Base-by-base conservation (phyloP, 2,329 filamentous ascomycete genomes). In the Lachnellula arida region DNA sequence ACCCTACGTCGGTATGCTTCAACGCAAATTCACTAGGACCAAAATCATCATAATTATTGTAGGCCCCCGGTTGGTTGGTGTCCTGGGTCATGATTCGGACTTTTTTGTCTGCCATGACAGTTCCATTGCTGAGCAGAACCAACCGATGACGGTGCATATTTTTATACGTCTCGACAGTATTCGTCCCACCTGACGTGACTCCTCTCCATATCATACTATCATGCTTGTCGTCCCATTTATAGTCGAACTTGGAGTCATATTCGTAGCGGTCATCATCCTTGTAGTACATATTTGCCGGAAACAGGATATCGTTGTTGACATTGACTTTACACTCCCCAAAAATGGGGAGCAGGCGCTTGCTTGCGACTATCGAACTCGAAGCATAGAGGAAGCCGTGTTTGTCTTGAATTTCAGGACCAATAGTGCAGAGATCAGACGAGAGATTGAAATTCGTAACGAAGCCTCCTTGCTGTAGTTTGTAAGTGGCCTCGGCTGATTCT, bases 261-360 rank as follows among this genome's bases (percentile, higher is more conserved):
- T 76, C 78, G 68, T 87, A 87, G 46, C 80, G 77, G 6, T 75
- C 73, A 64, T 86, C 80, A 8, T 78, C 71, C 17, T 76, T 76
- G 59, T 84, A 79, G 65, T 88, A 88, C 79, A 84, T 84, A 65
- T 81, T 82, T 5, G 81, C 81, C 1, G 83, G 83, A 59, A 86
- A 83, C 32, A 86, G 71, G 53, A 86, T 84, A 64, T 86, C 83
- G 61, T 81, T 85, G 66, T 86, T 86, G 60, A 81, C 75, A 35
- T 78, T 80, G 44, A 84, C 75, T 67, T 86, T 86, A 63, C 79
- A 85, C 59, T 84, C 82, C 49, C 81, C 76, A 62, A 86, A 86
- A 19, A 86, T 72, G 8, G 84, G 83, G 12, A 85, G 72, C 14
- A 86, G 72, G 54, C 81, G 78, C 46, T 76, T 74, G 3, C 79